A percentile compares a stretch with the other conserved stretches of the same genome.
Conservation (phyloP, 169 alveolate genomes). For the Cyclospora cayetanensis region DNA sequence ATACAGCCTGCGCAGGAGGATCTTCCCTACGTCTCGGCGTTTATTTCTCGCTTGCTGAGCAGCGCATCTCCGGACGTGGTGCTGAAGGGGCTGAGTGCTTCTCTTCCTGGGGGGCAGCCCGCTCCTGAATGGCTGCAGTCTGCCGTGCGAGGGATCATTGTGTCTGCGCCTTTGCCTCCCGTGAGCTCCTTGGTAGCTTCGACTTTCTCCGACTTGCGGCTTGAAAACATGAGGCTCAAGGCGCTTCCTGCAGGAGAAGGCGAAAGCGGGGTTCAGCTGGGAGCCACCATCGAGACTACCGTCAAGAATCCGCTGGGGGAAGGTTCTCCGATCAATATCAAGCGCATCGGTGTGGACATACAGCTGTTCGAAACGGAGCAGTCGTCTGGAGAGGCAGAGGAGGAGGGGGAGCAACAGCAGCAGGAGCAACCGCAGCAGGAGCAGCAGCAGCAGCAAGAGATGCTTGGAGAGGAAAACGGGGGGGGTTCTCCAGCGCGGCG, state of each 20-base stretch:
- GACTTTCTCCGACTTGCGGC: neutral
- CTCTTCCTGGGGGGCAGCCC: neutral
- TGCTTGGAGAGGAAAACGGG: neutral
- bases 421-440: neutral
- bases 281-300: conserved; percentile 7
- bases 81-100: neutral
- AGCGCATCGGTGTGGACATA: conserved; percentile 27
- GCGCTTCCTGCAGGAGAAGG: neutral
- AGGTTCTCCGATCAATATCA: neutral
- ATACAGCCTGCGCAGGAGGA: neutral
- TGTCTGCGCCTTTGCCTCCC: conserved; percentile 4
- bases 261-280: conserved; percentile 18
- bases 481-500: neutral
- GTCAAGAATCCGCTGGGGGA: conserved; percentile 27
- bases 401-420: neutral
- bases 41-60: neutral
- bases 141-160: neutral
- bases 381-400: neutral
- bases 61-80: conserved; percentile 15
- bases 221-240: neutral
- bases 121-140: conserved; percentile 14
- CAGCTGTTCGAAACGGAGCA: neutral
- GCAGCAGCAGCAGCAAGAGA: neutral
- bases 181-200: neutral
- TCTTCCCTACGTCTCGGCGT: neutral